Base-by-base conservation (phyloP, 2,329 filamentous ascomycete species). In the Alternaria novae-zelandiae region DNA sequence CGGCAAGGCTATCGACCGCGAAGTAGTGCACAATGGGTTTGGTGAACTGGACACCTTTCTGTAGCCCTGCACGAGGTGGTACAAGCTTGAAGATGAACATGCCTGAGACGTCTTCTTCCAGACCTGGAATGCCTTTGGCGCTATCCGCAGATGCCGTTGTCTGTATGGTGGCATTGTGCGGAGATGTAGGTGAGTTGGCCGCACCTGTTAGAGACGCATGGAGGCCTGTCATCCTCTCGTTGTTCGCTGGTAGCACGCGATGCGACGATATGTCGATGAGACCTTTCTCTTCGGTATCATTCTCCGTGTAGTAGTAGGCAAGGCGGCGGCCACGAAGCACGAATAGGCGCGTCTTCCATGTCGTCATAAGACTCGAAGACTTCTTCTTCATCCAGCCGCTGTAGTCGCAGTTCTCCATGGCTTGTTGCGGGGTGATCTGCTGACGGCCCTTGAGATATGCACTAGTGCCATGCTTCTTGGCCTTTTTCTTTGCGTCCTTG, bases 341-440 rank as follows among this genome's bases (percentile, higher is more conserved):
- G 76, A 99, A 99, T n/a, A 98, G 86, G 12, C 96, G 90, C 12
- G 94, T 92, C 77, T 98, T 99, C 96, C 96, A 99, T 2, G 94
- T 97, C 3, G 94, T 94, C 90, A 99, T 97, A 32, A 98, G 85
- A 74, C 95, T 96, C 2, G 93, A 95, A 63, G 93, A 97, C 81
- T 96, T 94, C 86, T 99, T 99, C 85, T 96, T 98, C 96, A 99
- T 99, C 96, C 96, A 99, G 1, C 96, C 96, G 74, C 91, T 95
- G 79, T 97, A 98, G 76, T 99, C 95, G 59, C 93, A 95, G 65
- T 89, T 89, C 65, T 89, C 83, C 80, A 97, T 96, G 64, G 95
- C 94, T 76, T 97, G 93, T 59, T 89, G 85, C 0, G 96, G 96
- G 0, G 88, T 83, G 64, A 95, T 91, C 80, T 94, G 94, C 71